These are phyloP conservation scores for Leccinum sublutescens DNA, from an alignment of 768 basidiomycete species.

Conservation along the genomic window DNA sequence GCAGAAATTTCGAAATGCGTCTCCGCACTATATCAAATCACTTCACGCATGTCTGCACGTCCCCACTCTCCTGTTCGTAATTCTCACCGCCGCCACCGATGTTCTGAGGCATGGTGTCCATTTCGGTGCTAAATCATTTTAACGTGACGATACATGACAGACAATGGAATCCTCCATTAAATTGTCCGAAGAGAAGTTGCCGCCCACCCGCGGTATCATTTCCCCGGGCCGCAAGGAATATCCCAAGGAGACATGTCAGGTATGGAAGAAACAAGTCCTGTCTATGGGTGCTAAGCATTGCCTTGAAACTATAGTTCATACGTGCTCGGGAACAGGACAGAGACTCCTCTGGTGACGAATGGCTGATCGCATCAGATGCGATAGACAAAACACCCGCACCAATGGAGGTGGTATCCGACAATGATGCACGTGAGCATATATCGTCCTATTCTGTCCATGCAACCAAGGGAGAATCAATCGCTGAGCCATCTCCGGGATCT, in stretches of 20 bases:
- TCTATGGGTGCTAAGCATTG: background rate
- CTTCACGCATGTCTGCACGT: constrained; percentile 4
- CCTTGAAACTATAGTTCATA: background rate
- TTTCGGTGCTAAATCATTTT: background rate
- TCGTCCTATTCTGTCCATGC: too few relatives aligned
- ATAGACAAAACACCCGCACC: background rate
- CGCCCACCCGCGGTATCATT: background rate
- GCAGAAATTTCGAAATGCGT: too few relatives aligned
- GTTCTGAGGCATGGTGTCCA: constrained; percentile 7
- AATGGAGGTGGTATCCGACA: background rate
- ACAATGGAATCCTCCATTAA: background rate
- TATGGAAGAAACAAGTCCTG: background rate
- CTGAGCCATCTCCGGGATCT: too few relatives aligned
- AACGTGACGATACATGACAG: background rate
- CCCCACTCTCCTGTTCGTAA: background rate
- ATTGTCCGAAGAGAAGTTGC: background rate
- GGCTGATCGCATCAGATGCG: background rate
- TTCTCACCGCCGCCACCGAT: background rate
- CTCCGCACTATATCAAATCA: too few relatives aligned
- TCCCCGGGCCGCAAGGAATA: background rate
- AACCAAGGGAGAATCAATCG: too few relatives aligned
- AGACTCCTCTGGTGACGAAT: background rate
- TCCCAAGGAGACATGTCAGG: constrained; percentile 2
- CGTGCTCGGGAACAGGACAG: background rate
- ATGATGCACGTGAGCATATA: too few relatives aligned